Evolutionary conservation across 768 basidiomycete species (phyloP).

Genomic region (Rhodosporidiobolus sp.): DNA sequence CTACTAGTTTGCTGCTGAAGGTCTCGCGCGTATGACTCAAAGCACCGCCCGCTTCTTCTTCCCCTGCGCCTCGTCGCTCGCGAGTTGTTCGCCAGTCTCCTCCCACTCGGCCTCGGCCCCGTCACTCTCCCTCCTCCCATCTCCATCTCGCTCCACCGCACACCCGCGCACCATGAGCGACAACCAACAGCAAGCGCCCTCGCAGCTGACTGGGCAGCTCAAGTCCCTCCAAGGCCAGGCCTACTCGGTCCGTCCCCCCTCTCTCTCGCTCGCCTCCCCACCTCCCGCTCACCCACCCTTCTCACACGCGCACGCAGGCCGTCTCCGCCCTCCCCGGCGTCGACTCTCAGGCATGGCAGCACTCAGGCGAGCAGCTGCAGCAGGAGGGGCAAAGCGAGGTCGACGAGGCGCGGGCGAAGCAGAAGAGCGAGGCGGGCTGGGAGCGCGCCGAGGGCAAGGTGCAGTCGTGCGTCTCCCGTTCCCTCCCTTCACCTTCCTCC

Average conservation of each 20-base stretch:
- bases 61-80: too few species aligned
- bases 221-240: conserved; percentile 10
- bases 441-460: conserved; percentile 16
- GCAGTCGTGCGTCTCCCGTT: conserved; percentile 4
- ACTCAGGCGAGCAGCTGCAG: conserved; percentile 3
- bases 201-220: conserved; percentile 16
- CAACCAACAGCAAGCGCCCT: not conserved
- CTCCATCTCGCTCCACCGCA: not conserved
- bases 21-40: too few species aligned
- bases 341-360: conserved; percentile 3
- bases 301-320: not conserved
- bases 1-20: too few species aligned
- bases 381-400: conserved; percentile 3
- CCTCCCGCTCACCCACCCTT: not conserved
- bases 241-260: conserved; percentile 18
- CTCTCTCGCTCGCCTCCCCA: not conserved
- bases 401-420: not conserved
- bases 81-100: not conserved
- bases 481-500: not conserved
- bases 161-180: not conserved
- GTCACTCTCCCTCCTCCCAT: not conserved
- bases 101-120: not conserved
- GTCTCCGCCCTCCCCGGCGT: not conserved
- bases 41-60: too few species aligned
- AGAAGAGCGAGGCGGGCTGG: not conserved